A percentile compares a stretch with the other conserved stretches of the same genome.
Conservation (phyloP, 2,329 filamentous ascomycete species). For the Aspergillus jensenii region DNA sequence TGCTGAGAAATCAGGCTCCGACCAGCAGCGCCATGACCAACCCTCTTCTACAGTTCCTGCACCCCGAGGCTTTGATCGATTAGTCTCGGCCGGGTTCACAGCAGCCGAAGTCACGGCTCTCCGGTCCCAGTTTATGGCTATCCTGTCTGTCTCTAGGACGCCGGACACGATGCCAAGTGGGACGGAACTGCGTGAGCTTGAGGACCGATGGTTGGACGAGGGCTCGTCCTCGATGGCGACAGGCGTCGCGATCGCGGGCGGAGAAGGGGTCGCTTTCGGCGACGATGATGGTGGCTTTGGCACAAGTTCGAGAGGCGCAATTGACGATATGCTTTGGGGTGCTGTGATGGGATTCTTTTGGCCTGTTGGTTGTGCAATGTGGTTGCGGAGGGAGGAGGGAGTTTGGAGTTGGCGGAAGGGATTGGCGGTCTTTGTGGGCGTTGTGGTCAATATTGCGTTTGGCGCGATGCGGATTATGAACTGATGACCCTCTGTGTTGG, state of each 20-base stretch:
- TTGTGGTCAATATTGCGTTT: slow-evolving; percentile 75
- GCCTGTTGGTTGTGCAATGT: slow-evolving; percentile 81
- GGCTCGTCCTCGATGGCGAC: slow-evolving; percentile 48
- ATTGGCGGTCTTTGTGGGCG: slow-evolving; percentile 81
- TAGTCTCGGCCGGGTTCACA: slow-evolving; percentile 79
- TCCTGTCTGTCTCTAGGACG: slow-evolving; percentile 78
- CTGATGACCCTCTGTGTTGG: slow-evolving; percentile 21
- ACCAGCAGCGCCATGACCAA: neutral
- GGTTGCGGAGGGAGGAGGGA: slow-evolving; percentile 82
- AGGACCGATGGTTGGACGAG: slow-evolving; percentile 88
- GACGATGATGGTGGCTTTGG: slow-evolving; percentile 45
- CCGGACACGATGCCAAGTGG: slow-evolving; percentile 86
- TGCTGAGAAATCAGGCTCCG: neutral
- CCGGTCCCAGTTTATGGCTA: slow-evolving; percentile 82
- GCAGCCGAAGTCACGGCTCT: slow-evolving; percentile 78
- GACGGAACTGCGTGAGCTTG: slow-evolving; percentile 70
- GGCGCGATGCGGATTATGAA: slow-evolving; percentile 64
- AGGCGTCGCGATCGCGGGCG: slow-evolving; percentile 36
- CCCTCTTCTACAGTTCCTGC: slow-evolving; percentile 51
- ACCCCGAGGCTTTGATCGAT: slow-evolving; percentile 82
- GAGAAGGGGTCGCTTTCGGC: slow-evolving; percentile 26
- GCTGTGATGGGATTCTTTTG: slow-evolving; percentile 94
- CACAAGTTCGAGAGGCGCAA: slow-evolving; percentile 50
- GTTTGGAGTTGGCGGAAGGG: slow-evolving; percentile 83
- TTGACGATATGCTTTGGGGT: slow-evolving; percentile 85